A percentile compares a stretch with the other conserved stretches of the same genome.
These are phyloP conservation scores for Pseudoneurospora amorphoporcata DNA, from an alignment of 495 filamentous ascomycete species.

Conservation along the genomic window DNA sequence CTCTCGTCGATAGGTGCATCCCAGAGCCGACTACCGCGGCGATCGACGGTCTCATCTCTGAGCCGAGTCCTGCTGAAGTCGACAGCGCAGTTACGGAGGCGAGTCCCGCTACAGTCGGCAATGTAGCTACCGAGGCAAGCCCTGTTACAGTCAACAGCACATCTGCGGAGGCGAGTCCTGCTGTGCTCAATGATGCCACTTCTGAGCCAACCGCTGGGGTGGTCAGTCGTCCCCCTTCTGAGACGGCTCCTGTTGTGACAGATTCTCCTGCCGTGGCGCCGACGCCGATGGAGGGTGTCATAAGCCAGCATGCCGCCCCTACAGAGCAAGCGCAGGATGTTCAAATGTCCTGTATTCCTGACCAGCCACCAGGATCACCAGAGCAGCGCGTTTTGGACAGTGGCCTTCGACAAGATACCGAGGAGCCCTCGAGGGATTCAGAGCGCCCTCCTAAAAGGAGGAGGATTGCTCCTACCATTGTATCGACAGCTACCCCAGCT, in stretches of 20 bases:
- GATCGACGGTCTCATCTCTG: not conserved
- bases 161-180: not conserved
- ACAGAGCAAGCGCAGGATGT: not conserved
- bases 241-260: not conserved
- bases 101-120: not conserved
- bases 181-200: not conserved
- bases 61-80: not conserved
- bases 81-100: not conserved
- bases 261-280: not conserved
- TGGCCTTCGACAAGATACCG: not conserved
- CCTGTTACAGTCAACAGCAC: too few relatives aligned
- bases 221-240: not conserved
- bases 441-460: slow-evolving; percentile 26
- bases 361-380: not conserved
- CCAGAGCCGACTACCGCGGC: not conserved
- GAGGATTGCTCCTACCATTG: slow-evolving; percentile 25
- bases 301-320: not conserved
- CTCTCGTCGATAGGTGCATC: not conserved
- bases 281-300: not conserved
- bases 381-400: not conserved
- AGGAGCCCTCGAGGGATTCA: not conserved
- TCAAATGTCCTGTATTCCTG: not conserved
- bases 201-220: not conserved
- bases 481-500: slow-evolving; percentile 25
- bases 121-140: too few relatives aligned